A percentile compares a stretch with the other conserved stretches of the same genome.
Evolutionary conservation across 192 early-diverging fungal species (phyloP).

Genomic region (Gonapodya sp.): DNA sequence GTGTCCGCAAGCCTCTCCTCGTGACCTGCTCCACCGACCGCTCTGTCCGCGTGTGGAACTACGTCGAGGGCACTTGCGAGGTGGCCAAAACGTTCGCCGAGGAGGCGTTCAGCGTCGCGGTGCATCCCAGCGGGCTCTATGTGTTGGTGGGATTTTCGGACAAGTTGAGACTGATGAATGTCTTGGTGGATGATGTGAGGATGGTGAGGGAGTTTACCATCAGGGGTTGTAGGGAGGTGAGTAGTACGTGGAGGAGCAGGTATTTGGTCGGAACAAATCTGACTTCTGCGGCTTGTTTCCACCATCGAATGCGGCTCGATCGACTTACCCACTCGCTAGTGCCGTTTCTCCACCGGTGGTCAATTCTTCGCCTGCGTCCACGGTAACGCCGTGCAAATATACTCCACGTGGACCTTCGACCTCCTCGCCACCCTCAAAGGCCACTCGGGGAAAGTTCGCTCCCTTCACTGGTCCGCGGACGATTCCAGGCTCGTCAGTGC

Average conservation of each 20-base stretch:
- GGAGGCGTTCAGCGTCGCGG: slow-evolving; percentile 46
- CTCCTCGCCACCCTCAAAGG: slow-evolving; percentile 41
- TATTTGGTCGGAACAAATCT: too few species aligned
- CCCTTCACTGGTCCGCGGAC: slow-evolving; percentile 39
- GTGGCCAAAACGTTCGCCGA: slow-evolving; percentile 52
- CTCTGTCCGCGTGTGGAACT: slow-evolving; percentile 56
- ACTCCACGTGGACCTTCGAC: slow-evolving; percentile 42
- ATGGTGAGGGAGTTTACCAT: slow-evolving; percentile 47
- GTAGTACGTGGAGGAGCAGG: not conserved
- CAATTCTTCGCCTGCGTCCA: slow-evolving; percentile 46
- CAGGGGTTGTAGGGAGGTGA: slow-evolving; percentile 46
- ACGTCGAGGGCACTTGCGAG: slow-evolving; percentile 40
- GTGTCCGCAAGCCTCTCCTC: slow-evolving; percentile 45
- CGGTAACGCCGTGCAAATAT: slow-evolving; percentile 42
- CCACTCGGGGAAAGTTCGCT: slow-evolving; percentile 43
- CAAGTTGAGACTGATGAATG: slow-evolving; percentile 49
- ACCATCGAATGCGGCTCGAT: too few species aligned
- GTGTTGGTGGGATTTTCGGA: slow-evolving; percentile 53
- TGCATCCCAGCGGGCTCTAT: slow-evolving; percentile 57
- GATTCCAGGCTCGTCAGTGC: slow-evolving; percentile 37
- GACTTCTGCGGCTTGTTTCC: too few species aligned
- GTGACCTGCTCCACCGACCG: slow-evolving; percentile 44
- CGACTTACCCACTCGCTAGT: slow-evolving; percentile 20
- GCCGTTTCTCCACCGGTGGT: slow-evolving; percentile 41
- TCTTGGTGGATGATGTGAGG: slow-evolving; percentile 51